These are phyloP conservation scores for Chlamydomonas reinhardtii DNA, from an alignment of 163 green algal species.

Conservation along the genomic window DNA sequence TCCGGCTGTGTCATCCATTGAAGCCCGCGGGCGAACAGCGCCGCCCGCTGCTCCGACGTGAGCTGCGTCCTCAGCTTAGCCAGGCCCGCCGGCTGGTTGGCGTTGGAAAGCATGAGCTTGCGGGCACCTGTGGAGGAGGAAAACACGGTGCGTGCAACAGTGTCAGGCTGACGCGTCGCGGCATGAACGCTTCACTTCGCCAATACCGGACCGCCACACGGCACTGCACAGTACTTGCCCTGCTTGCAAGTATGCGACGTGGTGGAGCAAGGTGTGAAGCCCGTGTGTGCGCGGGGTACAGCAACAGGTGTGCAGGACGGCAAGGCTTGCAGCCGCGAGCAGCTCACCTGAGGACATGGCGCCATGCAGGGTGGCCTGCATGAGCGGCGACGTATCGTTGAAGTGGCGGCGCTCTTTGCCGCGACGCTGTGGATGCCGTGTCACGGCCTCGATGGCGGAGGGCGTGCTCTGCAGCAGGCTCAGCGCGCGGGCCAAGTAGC, in stretches of 20 bases:
- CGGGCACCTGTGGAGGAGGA: neutral
- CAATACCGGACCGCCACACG: too few relatives aligned
- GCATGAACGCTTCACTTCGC: too few relatives aligned
- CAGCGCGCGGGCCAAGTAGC: conserved; percentile 62
- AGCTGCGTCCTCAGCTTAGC: conserved; percentile 39
- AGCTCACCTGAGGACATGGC: conserved; percentile 33
- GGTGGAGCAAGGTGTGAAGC: too few relatives aligned
- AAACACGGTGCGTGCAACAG: too few relatives aligned
- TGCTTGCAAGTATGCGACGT: too few relatives aligned
- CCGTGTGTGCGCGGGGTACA: too few relatives aligned
- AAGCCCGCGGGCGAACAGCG: conserved; percentile 44
- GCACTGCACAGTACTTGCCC: too few relatives aligned
- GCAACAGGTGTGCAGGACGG: too few relatives aligned
- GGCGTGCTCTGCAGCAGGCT: conserved; percentile 61
- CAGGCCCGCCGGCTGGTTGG: neutral
- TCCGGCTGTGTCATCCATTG: conserved; percentile 39
- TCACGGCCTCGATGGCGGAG: conserved; percentile 30
- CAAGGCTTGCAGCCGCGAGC: too few relatives aligned
- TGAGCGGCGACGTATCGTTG: conserved; percentile 49
- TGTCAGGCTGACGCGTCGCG: neutral
- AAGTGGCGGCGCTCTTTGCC: conserved; percentile 58
- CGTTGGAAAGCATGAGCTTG: conserved; percentile 16
- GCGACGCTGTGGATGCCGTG: conserved; percentile 48
- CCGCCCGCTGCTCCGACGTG: conserved; percentile 24
- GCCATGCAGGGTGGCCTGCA: conserved; percentile 54